These are phyloP conservation scores for Cryptosporidium andersoni DNA, from an alignment of 169 alveolate species.

Conservation along the genomic window DNA sequence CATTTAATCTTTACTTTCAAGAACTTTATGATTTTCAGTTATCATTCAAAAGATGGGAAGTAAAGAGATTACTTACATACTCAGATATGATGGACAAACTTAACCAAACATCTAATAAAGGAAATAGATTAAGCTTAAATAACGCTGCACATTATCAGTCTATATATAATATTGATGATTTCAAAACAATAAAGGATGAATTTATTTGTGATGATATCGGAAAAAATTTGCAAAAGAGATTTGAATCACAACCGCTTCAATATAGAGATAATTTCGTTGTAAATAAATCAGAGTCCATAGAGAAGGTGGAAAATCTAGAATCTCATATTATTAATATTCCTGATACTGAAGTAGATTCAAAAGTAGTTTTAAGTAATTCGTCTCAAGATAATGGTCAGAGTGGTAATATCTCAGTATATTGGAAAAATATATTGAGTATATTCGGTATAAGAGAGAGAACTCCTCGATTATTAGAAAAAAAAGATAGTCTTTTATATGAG, in stretches of 20 bases:
- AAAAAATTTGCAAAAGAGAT: background rate
- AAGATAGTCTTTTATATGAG: constrained; percentile 44
- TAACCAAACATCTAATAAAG: background rate
- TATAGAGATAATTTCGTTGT: background rate
- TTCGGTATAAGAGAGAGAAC: constrained; percentile 14
- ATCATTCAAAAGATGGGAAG: constrained; percentile 46
- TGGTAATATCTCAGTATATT: background rate
- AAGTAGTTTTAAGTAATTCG: background rate
- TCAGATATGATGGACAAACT: constrained; percentile 23
- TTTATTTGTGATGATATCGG: constrained; percentile 13
- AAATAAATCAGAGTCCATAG: background rate
- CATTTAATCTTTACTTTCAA: constrained; percentile 64
- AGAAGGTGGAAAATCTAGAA: background rate
- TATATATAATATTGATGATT: background rate
- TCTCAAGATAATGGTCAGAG: background rate
- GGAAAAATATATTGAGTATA: constrained; percentile 27
- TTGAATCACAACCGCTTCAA: constrained; percentile 2
- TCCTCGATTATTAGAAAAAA: background rate
- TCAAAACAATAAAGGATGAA: background rate
- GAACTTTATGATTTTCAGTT: constrained; percentile 72
- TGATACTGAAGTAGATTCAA: background rate
- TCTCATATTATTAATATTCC: background rate
- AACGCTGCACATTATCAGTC: background rate
- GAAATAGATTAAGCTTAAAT: constrained; percentile 18
- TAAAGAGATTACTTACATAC: constrained; percentile 17